phyloP scores from a whole-genome alignment of 2,329 filamentous ascomycete species.

The Calonectria pauciramosa region DNA sequence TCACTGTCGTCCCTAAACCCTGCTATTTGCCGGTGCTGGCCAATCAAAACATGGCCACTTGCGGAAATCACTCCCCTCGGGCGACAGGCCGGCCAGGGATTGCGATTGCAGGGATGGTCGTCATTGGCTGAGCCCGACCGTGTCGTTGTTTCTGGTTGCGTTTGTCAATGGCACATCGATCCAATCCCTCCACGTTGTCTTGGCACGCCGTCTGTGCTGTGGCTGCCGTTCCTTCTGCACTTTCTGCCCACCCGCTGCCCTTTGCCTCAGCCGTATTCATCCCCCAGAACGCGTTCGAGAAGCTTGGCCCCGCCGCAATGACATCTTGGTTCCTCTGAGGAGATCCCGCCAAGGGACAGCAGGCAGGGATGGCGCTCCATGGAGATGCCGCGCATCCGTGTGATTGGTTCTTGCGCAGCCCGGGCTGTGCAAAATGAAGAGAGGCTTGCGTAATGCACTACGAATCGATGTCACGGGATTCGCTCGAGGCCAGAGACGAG shows the following conservation, averaged over 20 bases:
- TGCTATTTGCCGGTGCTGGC: not conserved
- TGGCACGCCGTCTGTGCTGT: not conserved
- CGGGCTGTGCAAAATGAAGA: not conserved
- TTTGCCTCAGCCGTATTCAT: not conserved
- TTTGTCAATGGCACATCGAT: not conserved
- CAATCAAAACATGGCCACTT: not conserved
- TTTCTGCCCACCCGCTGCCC: not conserved
- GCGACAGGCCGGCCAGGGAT: not conserved
- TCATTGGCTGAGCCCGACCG: not conserved
- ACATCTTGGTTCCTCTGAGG: not conserved
- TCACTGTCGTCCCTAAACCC: not conserved
- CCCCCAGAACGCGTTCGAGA: not conserved
- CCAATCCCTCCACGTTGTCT: not conserved
- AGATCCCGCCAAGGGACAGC: not conserved
- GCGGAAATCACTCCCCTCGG: not conserved
- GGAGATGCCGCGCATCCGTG: not conserved
- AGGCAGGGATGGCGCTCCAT: not conserved
- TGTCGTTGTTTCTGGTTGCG: not conserved
- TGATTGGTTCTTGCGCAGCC: not conserved
- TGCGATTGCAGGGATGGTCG: not conserved
- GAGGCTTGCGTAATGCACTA: conserved; percentile 39
- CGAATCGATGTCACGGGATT: conserved; percentile 24
- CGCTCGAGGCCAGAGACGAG: not conserved
- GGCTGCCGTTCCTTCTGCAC: not conserved
- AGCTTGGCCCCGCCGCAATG: not conserved